These are phyloP conservation scores for Trypanosoma theileri DNA, from an alignment of 208 protist species.

Conservation along the genomic window DNA sequence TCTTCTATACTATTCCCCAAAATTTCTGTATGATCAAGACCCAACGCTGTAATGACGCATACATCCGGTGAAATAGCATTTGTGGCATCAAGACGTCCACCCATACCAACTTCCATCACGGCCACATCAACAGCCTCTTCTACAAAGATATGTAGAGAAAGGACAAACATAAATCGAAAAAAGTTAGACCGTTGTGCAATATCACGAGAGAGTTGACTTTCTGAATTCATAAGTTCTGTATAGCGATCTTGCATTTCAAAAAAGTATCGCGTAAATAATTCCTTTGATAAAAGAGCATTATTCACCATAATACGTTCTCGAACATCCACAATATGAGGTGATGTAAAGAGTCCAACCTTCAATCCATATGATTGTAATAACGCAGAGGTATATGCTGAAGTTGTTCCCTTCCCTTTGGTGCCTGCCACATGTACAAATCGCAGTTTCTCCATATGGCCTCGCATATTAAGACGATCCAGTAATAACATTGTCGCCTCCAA, in stretches of 20 bases:
- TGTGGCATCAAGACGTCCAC: conserved; percentile 91
- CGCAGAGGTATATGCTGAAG: conserved; percentile 71
- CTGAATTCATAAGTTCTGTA: conserved; percentile 48
- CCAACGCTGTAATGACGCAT: conserved; percentile 91
- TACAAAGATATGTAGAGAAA: conserved; percentile 76
- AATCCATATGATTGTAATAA: conserved; percentile 83
- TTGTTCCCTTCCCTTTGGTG: conserved; percentile 93
- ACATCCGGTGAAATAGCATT: conserved; percentile 89
- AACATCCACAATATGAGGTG: conserved; percentile 86
- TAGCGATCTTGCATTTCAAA: conserved; percentile 69
- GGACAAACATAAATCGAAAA: conserved; percentile 88
- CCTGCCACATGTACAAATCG: conserved; percentile 93
- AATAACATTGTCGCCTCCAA: conserved; percentile 76
- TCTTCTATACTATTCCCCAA: conserved; percentile 92
- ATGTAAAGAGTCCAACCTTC: conserved; percentile 90
- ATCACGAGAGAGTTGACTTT: conserved; percentile 57
- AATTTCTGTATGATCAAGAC: conserved; percentile 92
- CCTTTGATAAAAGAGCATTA: conserved; percentile 56
- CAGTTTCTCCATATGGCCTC: conserved; percentile 89
- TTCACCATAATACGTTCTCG: conserved; percentile 87
- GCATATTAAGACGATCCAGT: conserved; percentile 88
- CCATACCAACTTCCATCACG: conserved; percentile 95
- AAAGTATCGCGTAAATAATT: conserved; percentile 74
- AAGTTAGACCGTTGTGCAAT: conserved; percentile 52
- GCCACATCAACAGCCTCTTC: conserved; percentile 86